Evolutionary conservation across 495 filamentous ascomycete genomes (phyloP).

Genomic region (Penicillium atrosanguineum): DNA sequence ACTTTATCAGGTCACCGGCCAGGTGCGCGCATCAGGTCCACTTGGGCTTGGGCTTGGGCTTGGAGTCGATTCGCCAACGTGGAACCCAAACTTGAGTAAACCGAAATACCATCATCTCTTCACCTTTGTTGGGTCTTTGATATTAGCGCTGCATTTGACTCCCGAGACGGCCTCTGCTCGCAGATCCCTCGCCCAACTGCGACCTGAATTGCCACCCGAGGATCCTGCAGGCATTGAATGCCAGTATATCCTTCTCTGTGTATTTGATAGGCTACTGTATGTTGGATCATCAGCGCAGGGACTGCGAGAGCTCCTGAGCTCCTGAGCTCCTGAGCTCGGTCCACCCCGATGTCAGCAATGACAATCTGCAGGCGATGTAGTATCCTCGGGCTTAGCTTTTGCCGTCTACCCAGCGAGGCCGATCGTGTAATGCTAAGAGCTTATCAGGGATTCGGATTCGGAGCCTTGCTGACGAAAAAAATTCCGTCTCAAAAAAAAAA

Average conservation of each 20-base stretch:
- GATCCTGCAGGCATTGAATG: background rate
- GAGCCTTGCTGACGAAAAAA: background rate
- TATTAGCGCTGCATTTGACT: constrained; percentile 12
- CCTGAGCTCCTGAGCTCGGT: background rate
- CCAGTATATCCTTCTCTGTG: background rate
- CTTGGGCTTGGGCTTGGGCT: background rate
- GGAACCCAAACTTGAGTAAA: background rate
- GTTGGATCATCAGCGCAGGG: constrained; percentile 1
- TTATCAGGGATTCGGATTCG: background rate
- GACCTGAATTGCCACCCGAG: constrained; percentile 1
- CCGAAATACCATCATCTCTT: constrained; percentile 20
- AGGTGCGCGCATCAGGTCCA: constrained; percentile 1
- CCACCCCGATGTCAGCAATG: background rate
- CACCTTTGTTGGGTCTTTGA: constrained; percentile 1
- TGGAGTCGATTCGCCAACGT: background rate
- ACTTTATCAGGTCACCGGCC: constrained; percentile 7
- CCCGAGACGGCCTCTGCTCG: background rate
- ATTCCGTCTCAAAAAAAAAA: background rate
- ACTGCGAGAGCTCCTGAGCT: background rate
- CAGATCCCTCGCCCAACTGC: constrained; percentile 1
- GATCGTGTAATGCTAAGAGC: background rate
- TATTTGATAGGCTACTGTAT: background rate
- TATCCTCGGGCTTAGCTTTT: background rate
- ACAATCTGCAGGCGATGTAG: background rate
- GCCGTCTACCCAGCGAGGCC: background rate